These are phyloP conservation scores for Carpinus viminea DNA, from an alignment of 306 rosid species.

Conservation along the genomic window DNA sequence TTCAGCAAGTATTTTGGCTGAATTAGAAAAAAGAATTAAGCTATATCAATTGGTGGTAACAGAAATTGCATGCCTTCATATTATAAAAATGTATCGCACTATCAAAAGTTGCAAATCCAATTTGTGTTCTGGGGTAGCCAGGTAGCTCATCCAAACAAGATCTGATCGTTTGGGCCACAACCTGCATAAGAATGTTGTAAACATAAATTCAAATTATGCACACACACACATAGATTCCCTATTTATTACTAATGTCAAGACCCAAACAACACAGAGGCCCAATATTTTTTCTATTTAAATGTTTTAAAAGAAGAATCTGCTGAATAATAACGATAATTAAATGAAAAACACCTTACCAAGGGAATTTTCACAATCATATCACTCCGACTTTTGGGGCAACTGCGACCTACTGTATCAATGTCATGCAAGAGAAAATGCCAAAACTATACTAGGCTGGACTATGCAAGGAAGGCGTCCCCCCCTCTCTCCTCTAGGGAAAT, in stretches of 20 bases:
- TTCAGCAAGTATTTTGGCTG: conserved; percentile 24
- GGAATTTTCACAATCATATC: conserved; percentile 18
- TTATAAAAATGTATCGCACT: conserved; percentile 96
- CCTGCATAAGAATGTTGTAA: conserved; percentile 46
- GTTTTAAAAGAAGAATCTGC: conserved; percentile 19
- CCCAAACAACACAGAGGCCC: conserved; percentile 8
- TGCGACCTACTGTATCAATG: conserved; percentile 17
- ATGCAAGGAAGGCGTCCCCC: background rate
- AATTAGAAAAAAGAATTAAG: conserved; percentile 1
- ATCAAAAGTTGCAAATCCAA: conserved; percentile 98
- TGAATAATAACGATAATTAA: background rate
- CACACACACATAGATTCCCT: conserved; percentile 15
- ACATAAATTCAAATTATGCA: conserved; percentile 19
- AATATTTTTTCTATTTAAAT: background rate
- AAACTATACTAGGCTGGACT: background rate
- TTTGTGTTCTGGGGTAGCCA: conserved; percentile 96
- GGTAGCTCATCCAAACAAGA: conserved; percentile 94
- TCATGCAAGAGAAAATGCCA: conserved; percentile 18
- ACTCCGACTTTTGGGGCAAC: conserved; percentile 14
- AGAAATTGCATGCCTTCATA: conserved; percentile 68
- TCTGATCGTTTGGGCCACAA: conserved; percentile 87
- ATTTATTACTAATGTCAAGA: conserved; percentile 22
- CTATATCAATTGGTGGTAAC: conserved; percentile 19
- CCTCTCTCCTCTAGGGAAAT: background rate
- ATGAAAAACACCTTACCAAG: conserved; percentile 19